Evolutionary conservation across 2,329 filamentous ascomycete genomes (phyloP).

Genomic region (Pseudogymnoascus sp.): DNA sequence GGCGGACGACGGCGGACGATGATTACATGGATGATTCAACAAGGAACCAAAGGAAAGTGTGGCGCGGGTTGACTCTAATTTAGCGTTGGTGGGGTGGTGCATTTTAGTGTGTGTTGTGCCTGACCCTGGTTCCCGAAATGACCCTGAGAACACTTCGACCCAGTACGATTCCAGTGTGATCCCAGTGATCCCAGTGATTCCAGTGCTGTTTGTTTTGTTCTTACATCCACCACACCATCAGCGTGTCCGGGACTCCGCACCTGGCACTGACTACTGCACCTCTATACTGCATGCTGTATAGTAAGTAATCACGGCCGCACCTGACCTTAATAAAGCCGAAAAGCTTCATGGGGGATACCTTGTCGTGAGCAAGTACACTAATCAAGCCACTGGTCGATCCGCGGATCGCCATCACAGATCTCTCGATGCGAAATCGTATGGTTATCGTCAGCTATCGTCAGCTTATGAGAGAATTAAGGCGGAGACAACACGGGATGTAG

Average conservation of each 20-base stretch:
- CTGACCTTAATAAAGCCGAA: background rate
- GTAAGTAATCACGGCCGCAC: background rate
- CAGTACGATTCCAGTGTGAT: background rate
- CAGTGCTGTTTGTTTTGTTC: background rate
- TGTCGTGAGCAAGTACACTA: background rate
- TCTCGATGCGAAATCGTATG: background rate
- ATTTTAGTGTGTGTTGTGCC: background rate
- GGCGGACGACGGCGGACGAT: background rate
- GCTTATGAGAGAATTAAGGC: background rate
- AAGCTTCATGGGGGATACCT: background rate
- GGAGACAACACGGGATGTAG: background rate
- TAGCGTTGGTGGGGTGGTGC: background rate
- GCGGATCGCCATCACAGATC: background rate
- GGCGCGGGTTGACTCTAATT: background rate
- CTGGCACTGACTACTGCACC: background rate
- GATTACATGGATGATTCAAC: background rate
- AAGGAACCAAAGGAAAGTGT: background rate
- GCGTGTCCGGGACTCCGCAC: background rate
- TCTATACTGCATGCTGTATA: background rate
- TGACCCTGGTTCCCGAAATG: background rate
- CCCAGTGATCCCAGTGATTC: background rate
- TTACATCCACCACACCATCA: background rate
- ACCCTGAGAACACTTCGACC: background rate
- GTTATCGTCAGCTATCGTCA: background rate
- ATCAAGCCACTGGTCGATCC: background rate